Conservation (phyloP, 257 asterid genomes). For the Solanum ossicruentum region DNA sequence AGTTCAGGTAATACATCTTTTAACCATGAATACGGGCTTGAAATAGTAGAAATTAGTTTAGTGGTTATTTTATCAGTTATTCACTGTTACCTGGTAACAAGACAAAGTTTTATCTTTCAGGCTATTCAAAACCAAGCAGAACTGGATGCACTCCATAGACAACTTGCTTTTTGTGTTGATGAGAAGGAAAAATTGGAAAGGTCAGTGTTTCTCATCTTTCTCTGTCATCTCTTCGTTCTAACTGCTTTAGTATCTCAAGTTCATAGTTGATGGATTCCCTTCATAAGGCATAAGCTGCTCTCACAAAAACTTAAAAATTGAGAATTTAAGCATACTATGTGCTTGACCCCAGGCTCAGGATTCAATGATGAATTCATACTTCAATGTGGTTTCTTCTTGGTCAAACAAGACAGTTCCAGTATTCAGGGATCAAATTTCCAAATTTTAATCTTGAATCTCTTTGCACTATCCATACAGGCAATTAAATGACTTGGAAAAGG, state of each 20-base stretch:
- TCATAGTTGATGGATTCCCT: not conserved
- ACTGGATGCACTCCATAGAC: conserved; percentile 62
- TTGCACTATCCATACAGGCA: conserved; percentile 31
- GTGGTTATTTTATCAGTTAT: not conserved
- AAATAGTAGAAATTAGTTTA: not conserved
- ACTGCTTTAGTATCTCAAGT: not conserved
- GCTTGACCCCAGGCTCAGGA: not conserved
- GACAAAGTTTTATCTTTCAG: conserved; percentile 17
- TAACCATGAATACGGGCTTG: not conserved
- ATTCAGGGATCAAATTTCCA: not conserved
- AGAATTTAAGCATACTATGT: not conserved
- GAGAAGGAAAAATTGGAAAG: conserved; percentile 77
- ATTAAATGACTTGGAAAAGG: conserved; percentile 45
- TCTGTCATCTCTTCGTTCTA: not conserved
- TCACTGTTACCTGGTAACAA: not conserved
- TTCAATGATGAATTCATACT: not conserved
- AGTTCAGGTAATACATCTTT: conserved; percentile 50
- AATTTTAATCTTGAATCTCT: not conserved
- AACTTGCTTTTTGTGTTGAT: conserved; percentile 42
- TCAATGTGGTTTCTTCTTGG: not conserved
- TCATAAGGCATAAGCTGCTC: not conserved
- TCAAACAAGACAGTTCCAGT: not conserved
- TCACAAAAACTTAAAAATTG: not conserved
- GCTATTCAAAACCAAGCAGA: conserved; percentile 94
- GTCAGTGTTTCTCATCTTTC: conserved; percentile 4